These are phyloP conservation scores for Zopfochytrium polystomum DNA, from an alignment of 371 early-diverging fungal genomes.

Conservation along the genomic window DNA sequence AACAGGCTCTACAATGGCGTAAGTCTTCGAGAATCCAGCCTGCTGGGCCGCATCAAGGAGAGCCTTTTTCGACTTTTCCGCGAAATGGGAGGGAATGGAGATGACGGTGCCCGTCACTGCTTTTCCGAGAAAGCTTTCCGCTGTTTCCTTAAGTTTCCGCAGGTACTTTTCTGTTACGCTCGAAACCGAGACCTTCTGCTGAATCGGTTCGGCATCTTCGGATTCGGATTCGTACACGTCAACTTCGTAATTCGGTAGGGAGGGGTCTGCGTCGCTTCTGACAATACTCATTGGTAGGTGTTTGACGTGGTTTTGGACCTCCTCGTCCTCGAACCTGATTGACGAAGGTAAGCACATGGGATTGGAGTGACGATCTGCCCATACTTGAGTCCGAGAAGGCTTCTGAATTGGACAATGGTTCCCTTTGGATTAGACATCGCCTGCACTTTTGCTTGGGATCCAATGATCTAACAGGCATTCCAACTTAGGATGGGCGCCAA, in stretches of 20 bases:
- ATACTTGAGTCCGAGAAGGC: slow-evolving; percentile 71
- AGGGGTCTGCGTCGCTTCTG: slow-evolving; percentile 52
- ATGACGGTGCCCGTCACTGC: slow-evolving; percentile 83
- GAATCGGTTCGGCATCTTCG: slow-evolving; percentile 54
- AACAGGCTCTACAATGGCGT: slow-evolving; percentile 92
- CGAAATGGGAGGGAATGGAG: slow-evolving; percentile 93
- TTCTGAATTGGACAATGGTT: slow-evolving; percentile 83
- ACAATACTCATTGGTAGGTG: slow-evolving; percentile 33
- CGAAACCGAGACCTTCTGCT: slow-evolving; percentile 56
- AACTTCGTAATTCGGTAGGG: slow-evolving; percentile 75
- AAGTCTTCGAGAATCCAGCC: slow-evolving; percentile 86
- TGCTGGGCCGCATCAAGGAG: slow-evolving; percentile 76
- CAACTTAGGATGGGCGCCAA: too few relatives aligned
- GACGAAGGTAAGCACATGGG: not conserved
- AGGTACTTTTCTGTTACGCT: slow-evolving; percentile 79
- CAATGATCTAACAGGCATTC: slow-evolving; percentile 65
- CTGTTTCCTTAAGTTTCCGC: slow-evolving; percentile 80
- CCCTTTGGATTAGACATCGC: slow-evolving; percentile 82
- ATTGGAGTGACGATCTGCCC: slow-evolving; percentile 10
- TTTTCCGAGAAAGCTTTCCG: slow-evolving; percentile 81
- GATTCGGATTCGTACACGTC: slow-evolving; percentile 52
- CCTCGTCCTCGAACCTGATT: slow-evolving; percentile 35
- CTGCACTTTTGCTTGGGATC: slow-evolving; percentile 90
- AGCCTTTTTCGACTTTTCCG: slow-evolving; percentile 78
- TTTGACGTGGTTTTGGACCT: slow-evolving; percentile 31